These are phyloP conservation scores for Tylopilus plumbeoviolaceoides DNA, from an alignment of 768 basidiomycete genomes.

Conservation along the genomic window DNA sequence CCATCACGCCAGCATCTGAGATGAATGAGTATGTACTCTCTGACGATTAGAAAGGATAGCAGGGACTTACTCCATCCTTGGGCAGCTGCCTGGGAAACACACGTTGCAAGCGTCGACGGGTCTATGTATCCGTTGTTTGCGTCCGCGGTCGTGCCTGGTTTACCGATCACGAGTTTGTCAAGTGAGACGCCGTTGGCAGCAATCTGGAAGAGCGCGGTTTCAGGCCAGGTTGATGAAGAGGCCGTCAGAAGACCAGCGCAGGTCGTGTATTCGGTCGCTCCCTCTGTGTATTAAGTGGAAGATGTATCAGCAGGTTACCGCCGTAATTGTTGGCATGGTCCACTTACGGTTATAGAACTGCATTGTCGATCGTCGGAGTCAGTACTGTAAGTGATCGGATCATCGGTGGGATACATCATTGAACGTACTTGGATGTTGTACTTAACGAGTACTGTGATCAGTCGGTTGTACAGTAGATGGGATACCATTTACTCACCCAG, in stretches of 20 bases:
- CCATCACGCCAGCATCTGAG: conserved; percentile 39
- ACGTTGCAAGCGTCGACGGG: conserved; percentile 51
- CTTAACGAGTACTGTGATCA: conserved; percentile 4
- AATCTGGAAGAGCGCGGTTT: conserved; percentile 55
- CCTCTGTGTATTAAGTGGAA: conserved; percentile 39
- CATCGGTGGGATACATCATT: not conserved
- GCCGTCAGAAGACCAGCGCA: conserved; percentile 54
- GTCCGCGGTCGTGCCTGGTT: conserved; percentile 41
- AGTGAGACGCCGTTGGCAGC: conserved; percentile 42
- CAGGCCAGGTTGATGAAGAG: conserved; percentile 59
- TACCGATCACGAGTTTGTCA: conserved; percentile 54
- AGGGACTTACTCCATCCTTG: conserved; percentile 60
- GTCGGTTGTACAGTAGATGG: not conserved
- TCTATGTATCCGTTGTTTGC: conserved; percentile 56
- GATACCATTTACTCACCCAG: conserved; percentile 31
- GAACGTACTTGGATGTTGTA: conserved; percentile 38
- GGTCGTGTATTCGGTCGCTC: conserved; percentile 57
- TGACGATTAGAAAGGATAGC: not conserved
- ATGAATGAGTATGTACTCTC: not conserved
- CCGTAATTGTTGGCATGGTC: not conserved
- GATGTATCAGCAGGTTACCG: not conserved
- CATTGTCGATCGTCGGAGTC: not conserved
- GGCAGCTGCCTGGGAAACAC: conserved; percentile 56
- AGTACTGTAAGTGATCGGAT: conserved; percentile 6
- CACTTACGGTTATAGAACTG: conserved; percentile 31